Base-by-base conservation (phyloP, 106 monocot genomes). In the Chionographis japonica region DNA sequence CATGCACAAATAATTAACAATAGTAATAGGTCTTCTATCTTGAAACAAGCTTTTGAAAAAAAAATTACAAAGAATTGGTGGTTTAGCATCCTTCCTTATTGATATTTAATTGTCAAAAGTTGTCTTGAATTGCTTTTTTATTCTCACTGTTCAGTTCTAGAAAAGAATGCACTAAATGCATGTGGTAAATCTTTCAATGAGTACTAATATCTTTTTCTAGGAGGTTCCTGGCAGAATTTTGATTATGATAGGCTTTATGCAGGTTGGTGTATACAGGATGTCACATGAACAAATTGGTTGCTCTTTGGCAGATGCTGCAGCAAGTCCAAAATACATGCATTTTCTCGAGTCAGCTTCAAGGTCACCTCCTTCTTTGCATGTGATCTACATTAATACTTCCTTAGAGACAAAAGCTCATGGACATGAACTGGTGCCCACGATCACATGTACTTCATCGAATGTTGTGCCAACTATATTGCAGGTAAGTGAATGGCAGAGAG, bases 401-500 rank as follows among this genome's bases (percentile, higher is more conserved):
- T 74, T 98, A 39, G 92, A 93, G 60, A 98, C 98, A 57, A 98
- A 98, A 78, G 98, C 93, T 60, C 76, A 68, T 70, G 83, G 93
- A 51, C 92, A 98, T 85, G 98, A 98, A 80, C 81, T 98, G 67
- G 87, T 98, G 55, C 98, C 98, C 4, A 98, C 98, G 8, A 90
- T 98, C 42, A 98, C 98, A 14, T 98, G 98, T 60, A 98, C 98
- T 62, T 98, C 98, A 60, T 98, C 98, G 50, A 98, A 98, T 78
- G 98, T 98, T 77, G 90, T 98, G 60, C 93, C 74, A 58, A 98
- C 98, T 19, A 90, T 93, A 75, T 85, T 98, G 61, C 98, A 98
- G 93, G 93, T 93, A 75, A 9, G 67, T 74, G 35, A 67, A 60
- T 52, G 15, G 12, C 53, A 16, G 58, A 38, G 38, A 42, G 19